These are phyloP conservation scores for Penicillium rolfsii DNA, from an alignment of 2,329 filamentous ascomycete genomes.

Conservation along the genomic window DNA sequence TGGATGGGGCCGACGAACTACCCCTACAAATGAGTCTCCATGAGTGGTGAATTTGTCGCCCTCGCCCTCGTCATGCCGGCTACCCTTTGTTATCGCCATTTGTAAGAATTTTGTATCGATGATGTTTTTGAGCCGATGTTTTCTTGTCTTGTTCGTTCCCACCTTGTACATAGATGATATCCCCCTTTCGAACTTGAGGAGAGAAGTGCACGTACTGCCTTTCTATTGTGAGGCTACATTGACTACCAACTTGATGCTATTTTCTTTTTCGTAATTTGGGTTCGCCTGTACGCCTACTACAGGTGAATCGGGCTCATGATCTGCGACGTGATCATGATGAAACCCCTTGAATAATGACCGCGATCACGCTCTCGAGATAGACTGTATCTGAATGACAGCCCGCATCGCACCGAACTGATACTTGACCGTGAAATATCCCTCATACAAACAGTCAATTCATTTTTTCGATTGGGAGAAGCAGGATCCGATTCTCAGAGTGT, in stretches of 20 bases:
- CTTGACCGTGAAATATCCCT: conserved; percentile 55
- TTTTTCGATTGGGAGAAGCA: too few species aligned
- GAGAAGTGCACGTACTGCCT: conserved; percentile 1
- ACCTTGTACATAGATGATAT: conserved; percentile 8
- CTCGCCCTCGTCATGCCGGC: neutral
- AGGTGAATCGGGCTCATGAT: neutral
- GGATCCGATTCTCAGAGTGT: neutral
- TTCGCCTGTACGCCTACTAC: neutral
- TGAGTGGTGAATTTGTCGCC: neutral
- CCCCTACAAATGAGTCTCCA: conserved; percentile 20
- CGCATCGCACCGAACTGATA: conserved; percentile 56
- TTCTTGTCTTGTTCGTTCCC: neutral
- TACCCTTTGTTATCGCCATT: neutral
- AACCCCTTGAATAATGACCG: conserved; percentile 51
- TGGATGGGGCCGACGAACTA: conserved; percentile 42
- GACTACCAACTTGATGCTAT: neutral
- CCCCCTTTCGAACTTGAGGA: neutral
- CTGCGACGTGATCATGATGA: neutral
- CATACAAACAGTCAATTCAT: conserved; percentile 48
- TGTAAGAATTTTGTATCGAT: neutral
- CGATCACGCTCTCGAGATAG: conserved; percentile 48
- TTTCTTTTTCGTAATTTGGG: neutral
- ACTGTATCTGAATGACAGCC: conserved; percentile 57
- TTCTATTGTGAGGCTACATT: neutral
- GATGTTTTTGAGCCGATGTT: neutral